A percentile compares a stretch with the other conserved stretches of the same genome.
These are phyloP conservation scores for Vaccinium vitisidaea DNA, from an alignment of 148 eudicot species.

Conservation along the genomic window DNA sequence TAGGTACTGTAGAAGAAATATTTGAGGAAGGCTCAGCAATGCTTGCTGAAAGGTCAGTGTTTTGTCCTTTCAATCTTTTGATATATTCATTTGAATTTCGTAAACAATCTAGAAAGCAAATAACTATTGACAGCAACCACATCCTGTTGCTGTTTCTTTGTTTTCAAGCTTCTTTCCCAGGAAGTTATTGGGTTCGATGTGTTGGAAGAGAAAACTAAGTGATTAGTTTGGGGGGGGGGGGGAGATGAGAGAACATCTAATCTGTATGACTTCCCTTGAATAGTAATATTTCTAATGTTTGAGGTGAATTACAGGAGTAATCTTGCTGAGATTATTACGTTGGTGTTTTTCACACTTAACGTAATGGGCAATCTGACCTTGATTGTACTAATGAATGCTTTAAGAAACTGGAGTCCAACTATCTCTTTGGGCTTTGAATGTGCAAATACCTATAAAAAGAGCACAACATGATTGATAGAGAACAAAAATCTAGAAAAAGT, in stretches of 20 bases:
- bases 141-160: neutral
- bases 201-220: neutral
- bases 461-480: too few relatives aligned
- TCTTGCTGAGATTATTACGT: neutral
- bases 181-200: neutral
- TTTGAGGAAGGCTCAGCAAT: slow-evolving; percentile 99
- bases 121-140: neutral
- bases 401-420: too few relatives aligned
- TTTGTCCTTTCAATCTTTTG: neutral
- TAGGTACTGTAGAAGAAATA: slow-evolving; percentile 91
- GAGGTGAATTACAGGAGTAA: neutral
- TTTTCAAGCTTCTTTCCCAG: neutral
- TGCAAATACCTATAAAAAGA: too few relatives aligned
- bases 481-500: neutral
- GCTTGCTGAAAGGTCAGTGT: slow-evolving; percentile 81
- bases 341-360: neutral
- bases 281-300: neutral
- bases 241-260: neutral
- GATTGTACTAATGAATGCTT: neutral
- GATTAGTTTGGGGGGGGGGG: neutral
- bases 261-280: neutral
- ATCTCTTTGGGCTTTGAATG: too few relatives aligned
- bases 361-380: neutral
- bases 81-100: neutral
- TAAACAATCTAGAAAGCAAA: neutral